phyloP scores from a whole-genome alignment of 164 flowering plant genomes.

The Cinnamomum chago region DNA sequence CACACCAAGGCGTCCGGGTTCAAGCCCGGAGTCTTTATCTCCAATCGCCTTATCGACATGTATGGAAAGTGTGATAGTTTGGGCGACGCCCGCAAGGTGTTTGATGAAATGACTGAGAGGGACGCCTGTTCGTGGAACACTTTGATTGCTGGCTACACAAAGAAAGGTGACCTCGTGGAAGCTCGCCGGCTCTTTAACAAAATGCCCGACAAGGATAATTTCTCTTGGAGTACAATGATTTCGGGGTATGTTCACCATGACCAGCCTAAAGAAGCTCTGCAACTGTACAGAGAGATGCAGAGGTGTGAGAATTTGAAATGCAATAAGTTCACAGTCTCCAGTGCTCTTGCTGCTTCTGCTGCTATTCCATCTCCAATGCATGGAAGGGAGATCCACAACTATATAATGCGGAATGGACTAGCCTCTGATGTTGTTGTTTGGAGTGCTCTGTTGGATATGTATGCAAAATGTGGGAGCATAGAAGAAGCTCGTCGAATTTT shows the following conservation, averaged over 20 bases:
- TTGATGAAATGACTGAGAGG: slow-evolving; percentile 26
- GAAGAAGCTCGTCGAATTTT: slow-evolving; percentile 24
- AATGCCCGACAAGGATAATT: slow-evolving; percentile 28
- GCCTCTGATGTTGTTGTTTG: slow-evolving; percentile 26
- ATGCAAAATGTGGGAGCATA: slow-evolving; percentile 21
- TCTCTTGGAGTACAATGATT: slow-evolving; percentile 32
- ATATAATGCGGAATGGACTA: slow-evolving; percentile 23
- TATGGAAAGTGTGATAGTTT: slow-evolving; percentile 15
- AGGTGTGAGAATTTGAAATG: slow-evolving; percentile 7
- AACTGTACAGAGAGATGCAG: slow-evolving; percentile 23
- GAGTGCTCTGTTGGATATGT: slow-evolving; percentile 30
- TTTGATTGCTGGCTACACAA: slow-evolving; percentile 23
- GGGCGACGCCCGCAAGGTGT: slow-evolving; percentile 15
- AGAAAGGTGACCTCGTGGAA: slow-evolving; percentile 19
- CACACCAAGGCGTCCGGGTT: slow-evolving; percentile 17
- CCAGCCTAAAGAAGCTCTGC: slow-evolving; percentile 22
- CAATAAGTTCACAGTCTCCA: slow-evolving; percentile 27
- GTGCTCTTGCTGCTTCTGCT: slow-evolving; percentile 26
- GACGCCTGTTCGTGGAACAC: slow-evolving; percentile 37
- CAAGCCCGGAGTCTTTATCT: slow-evolving; percentile 16
- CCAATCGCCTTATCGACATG: slow-evolving; percentile 20
- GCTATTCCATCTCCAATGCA: slow-evolving; percentile 17
- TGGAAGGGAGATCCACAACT: slow-evolving; percentile 30
- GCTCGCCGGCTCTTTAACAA: slow-evolving; percentile 21
- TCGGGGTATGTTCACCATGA: slow-evolving; percentile 28